A percentile compares a stretch with the other conserved stretches of the same genome.
phyloP scores from a whole-genome alignment of 164 flowering plant species.

The Piper longum region DNA sequence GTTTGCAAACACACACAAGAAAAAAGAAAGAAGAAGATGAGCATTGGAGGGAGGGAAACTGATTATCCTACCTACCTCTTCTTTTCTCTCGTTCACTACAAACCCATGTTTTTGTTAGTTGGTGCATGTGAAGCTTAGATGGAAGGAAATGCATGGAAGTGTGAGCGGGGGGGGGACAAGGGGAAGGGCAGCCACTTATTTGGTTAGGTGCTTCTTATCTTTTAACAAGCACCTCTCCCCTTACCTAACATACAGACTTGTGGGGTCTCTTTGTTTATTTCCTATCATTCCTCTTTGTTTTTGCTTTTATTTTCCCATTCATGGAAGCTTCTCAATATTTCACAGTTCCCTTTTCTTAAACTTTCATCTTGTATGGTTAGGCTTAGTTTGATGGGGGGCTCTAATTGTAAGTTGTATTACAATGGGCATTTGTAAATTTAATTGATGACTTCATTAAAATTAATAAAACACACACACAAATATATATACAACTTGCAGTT shows the following conservation, averaged over 20 bases:
- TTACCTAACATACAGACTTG: constrained; percentile 1
- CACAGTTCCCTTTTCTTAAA: too few relatives aligned
- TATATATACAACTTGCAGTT: too few relatives aligned
- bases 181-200: background rate
- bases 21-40: background rate
- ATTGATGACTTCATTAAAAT: too few relatives aligned
- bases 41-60: background rate
- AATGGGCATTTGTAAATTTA: too few relatives aligned
- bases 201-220: constrained; percentile 2
- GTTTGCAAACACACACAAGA: background rate
- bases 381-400: too few relatives aligned
- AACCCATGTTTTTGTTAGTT: constrained; percentile 3
- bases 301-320: background rate
- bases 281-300: background rate
- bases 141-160: background rate
- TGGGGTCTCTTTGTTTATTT: background rate
- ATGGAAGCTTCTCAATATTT: too few relatives aligned
- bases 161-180: background rate
- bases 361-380: too few relatives aligned
- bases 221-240: background rate
- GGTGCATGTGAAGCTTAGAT: constrained; percentile 1
- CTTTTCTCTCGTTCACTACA: background rate
- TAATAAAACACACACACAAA: too few relatives aligned
- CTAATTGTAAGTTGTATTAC: too few relatives aligned
- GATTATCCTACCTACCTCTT: background rate